Evolutionary conservation across 192 early-diverging fungal genomes (phyloP).

Genomic region (Entomortierella chlamydospora): DNA sequence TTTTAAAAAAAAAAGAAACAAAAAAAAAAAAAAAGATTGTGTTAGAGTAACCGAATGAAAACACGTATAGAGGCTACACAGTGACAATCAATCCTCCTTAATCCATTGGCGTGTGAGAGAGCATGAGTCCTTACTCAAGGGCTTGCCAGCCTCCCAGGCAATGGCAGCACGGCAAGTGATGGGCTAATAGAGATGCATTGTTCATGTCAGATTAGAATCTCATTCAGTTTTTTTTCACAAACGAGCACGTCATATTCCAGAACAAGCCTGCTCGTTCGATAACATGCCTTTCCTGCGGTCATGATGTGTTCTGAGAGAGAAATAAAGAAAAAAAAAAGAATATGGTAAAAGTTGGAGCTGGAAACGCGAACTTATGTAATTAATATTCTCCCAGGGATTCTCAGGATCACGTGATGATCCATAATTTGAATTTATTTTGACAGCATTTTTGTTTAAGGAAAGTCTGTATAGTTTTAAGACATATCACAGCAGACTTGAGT

Average conservation of each 20-base stretch:
- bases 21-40: not conserved
- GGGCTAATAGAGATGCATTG: conserved; percentile 19
- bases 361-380: not conserved
- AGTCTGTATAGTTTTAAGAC: too few relatives aligned
- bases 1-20: too few relatives aligned
- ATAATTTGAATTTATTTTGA: too few relatives aligned
- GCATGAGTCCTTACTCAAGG: conserved; percentile 79
- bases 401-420: not conserved
- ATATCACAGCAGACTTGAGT: conserved; percentile 6
- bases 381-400: not conserved
- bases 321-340: not conserved
- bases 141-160: conserved; percentile 94
- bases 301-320: conserved; percentile 4
- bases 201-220: not conserved
- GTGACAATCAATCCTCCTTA: too few relatives aligned
- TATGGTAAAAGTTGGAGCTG: not conserved
- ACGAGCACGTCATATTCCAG: too few relatives aligned
- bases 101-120: not conserved
- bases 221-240: not conserved
- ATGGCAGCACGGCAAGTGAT: conserved; percentile 93
- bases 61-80: too few relatives aligned
- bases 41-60: too few relatives aligned
- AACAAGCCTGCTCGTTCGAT: too few relatives aligned
- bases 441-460: too few relatives aligned
- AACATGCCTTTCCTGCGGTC: conserved; percentile 51